A percentile compares a stretch with the other conserved stretches of the same genome.
Conservation (phyloP, 352 stramenopile species). For the Globisporangium spiculum region DNA sequence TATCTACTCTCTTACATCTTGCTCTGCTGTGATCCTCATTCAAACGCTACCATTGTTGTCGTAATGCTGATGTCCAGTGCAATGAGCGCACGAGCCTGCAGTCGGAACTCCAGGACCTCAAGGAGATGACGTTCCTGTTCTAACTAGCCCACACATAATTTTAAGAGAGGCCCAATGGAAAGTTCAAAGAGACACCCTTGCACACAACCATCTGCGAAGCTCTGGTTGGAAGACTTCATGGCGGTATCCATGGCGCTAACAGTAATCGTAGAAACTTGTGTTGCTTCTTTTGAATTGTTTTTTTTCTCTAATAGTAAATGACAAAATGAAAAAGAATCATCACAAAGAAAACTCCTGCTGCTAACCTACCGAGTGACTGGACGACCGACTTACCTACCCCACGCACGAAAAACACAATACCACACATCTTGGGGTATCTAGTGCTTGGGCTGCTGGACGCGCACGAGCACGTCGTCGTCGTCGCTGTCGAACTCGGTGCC, state of each 20-base stretch:
- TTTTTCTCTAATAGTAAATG: slow-evolving; percentile 15
- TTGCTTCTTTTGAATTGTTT: slow-evolving; percentile 3
- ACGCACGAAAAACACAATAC: neutral
- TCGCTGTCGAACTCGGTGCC: slow-evolving; percentile 22
- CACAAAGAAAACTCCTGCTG: neutral
- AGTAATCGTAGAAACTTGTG: neutral
- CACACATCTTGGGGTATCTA: neutral
- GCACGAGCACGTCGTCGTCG: slow-evolving; percentile 24
- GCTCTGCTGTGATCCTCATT: neutral
- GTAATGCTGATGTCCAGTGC: slow-evolving; percentile 28
- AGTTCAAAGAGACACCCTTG: neutral
- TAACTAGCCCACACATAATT: slow-evolving; percentile 15
- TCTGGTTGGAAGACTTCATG: neutral
- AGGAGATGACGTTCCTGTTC: slow-evolving; percentile 51
- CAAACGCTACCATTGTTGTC: neutral
- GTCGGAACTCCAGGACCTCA: slow-evolving; percentile 51
- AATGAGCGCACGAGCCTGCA: slow-evolving; percentile 54
- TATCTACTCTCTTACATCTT: neutral
- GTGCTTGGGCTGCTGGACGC: slow-evolving; percentile 17
- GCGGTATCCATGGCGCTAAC: too few species aligned
- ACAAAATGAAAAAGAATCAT: slow-evolving; percentile 6
- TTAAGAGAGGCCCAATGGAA: neutral
- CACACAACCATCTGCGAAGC: neutral
- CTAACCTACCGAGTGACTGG: slow-evolving; percentile 4
- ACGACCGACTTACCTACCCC: slow-evolving; percentile 1